These are phyloP conservation scores for Rutstroemia sp. DNA, from an alignment of 2,329 filamentous ascomycete genomes.

Conservation along the genomic window DNA sequence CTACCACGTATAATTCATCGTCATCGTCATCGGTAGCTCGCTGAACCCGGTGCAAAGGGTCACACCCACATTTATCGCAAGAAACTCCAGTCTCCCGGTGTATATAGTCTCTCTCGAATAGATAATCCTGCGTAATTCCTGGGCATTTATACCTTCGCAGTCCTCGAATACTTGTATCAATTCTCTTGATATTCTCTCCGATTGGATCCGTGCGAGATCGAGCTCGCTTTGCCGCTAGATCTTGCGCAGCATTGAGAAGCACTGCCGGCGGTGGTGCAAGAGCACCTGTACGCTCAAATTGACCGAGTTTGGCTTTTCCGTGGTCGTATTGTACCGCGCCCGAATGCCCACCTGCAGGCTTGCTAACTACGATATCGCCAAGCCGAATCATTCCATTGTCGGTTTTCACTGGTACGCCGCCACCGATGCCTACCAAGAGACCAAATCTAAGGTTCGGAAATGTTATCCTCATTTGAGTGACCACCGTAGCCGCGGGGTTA, in stretches of 20 bases:
- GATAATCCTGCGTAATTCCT: not conserved
- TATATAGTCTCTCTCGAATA: not conserved
- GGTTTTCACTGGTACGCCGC: conserved; percentile 16
- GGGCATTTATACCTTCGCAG: not conserved
- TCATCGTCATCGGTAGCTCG: not conserved
- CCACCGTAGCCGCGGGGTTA: conserved; percentile 28
- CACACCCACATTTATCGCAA: not conserved
- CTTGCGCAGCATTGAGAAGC: not conserved
- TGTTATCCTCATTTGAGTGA: conserved; percentile 25
- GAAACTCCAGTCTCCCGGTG: not conserved
- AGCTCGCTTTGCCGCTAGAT: not conserved
- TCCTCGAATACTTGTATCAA: not conserved
- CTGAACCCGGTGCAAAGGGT: not conserved
- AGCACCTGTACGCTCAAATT: conserved; percentile 1
- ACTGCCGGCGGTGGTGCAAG: not conserved
- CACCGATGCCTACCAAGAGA: conserved; percentile 37
- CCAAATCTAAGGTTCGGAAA: conserved; percentile 32
- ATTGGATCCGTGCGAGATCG: not conserved
- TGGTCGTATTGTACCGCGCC: conserved; percentile 14
- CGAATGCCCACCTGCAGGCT: not conserved
- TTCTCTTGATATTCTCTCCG: not conserved
- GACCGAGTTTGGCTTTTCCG: conserved; percentile 5
- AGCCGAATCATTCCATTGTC: conserved; percentile 5
- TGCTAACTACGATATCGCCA: conserved; percentile 10
- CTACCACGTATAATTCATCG: conserved; percentile 32